These are phyloP conservation scores for Metarhizium brunneum DNA, from an alignment of 2,329 filamentous ascomycete genomes.

Conservation along the genomic window DNA sequence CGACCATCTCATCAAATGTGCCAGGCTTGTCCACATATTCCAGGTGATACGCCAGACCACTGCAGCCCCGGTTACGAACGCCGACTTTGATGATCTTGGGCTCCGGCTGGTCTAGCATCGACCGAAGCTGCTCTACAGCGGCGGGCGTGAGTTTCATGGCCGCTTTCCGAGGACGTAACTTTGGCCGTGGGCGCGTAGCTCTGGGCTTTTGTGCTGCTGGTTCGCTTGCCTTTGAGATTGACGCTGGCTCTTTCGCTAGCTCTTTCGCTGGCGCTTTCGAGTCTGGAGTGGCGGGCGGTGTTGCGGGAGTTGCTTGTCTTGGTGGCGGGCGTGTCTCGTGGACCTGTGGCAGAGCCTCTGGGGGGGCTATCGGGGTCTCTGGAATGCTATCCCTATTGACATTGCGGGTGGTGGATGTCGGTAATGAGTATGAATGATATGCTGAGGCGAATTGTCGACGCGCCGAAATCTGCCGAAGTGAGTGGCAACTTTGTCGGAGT, in stretches of 20 bases:
- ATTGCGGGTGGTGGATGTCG: conserved; percentile 31
- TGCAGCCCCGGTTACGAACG: conserved; percentile 89
- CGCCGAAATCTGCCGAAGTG: conserved; percentile 33
- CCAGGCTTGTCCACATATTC: conserved; percentile 92
- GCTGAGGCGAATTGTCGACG: conserved; percentile 21
- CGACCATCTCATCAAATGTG: conserved; percentile 81
- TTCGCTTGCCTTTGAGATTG: conserved; percentile 36
- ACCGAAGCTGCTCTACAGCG: conserved; percentile 70
- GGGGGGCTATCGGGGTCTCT: conserved; percentile 38
- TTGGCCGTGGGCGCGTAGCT: conserved; percentile 28
- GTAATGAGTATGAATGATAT: conserved; percentile 45
- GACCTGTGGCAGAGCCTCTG: conserved; percentile 35
- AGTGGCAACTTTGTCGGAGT: conserved; percentile 29
- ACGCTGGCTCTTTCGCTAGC: not conserved
- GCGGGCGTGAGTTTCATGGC: conserved; percentile 77
- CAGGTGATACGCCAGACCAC: conserved; percentile 83
- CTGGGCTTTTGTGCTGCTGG: conserved; percentile 59
- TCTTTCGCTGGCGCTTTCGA: conserved; percentile 7
- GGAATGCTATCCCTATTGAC: conserved; percentile 32
- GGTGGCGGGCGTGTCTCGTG: conserved; percentile 43
- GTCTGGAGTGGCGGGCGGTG: conserved; percentile 11
- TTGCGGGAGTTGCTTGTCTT: conserved; percentile 10
- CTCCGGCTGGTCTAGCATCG: conserved; percentile 72
- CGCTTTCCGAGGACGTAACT: conserved; percentile 64
- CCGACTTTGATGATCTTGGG: conserved; percentile 92